Evolutionary conservation across 352 stramenopile genomes (phyloP), one percentile per base, ranked within the genome.

Genomic region (Phytophthora pini): DNA sequence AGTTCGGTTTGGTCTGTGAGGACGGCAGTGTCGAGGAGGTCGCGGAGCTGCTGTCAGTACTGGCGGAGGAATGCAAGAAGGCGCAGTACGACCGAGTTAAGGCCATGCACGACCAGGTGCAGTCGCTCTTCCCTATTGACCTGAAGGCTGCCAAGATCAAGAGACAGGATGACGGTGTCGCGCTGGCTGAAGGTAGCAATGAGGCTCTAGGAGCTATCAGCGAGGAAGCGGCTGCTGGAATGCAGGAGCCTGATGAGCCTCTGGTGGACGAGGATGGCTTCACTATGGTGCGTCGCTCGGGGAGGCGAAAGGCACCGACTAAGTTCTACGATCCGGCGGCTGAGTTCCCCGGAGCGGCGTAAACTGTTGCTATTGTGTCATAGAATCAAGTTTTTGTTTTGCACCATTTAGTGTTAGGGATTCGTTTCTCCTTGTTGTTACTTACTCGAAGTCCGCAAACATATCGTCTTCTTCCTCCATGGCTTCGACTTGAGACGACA

Each of bases 371-470:
- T 54, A 31, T 34, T 71, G 45, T 72, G 56, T 43, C 53, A 74
- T 74, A 73, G n/a, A 76, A 62, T 63, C 41, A 59, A 63, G n/a
- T 63, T 41, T 26, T 61, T 63, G 11, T 59, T 62, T 66, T 60
- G 32, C 58, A 64, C 36, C 44, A 41, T 26, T 5, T 11, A 39
- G 11, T 52, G 38, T 34, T 52, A 27, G 47, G 54, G 48, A n/a
- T 45, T 56, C 26, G 10, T 52, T 59, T 32, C 26, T 24, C 12
- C 15, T 20, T 20, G 9, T 20, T 26, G 31, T 6, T 50, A n/a
- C 31, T 72, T 72, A 94, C 50, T 93, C 86, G 60, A 94, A 89
- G 53, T 93, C 86, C 32, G 82, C 84, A 68, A 93, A 94, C 78
- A 94, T 89, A 51, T 91, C 84, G 57, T 91, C 79, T 41, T 93